These are phyloP conservation scores for Metschnikowia kofuensis DNA, from an alignment of 805 yeast species.

Conservation along the genomic window DNA sequence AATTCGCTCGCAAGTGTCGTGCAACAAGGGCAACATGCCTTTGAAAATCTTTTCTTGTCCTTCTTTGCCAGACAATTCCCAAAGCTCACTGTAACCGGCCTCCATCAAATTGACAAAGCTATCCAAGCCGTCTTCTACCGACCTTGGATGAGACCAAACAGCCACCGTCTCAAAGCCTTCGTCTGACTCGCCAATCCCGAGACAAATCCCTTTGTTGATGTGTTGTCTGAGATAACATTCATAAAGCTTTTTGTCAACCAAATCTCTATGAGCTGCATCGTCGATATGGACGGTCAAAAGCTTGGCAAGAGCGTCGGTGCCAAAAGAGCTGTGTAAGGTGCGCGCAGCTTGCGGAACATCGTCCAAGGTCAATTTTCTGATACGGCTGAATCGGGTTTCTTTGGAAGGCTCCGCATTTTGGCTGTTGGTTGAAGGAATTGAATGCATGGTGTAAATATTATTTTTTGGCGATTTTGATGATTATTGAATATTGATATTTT, in stretches of 20 bases:
- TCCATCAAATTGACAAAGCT: slow-evolving; percentile 46
- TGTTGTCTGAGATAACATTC: slow-evolving; percentile 52
- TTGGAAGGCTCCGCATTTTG: neutral
- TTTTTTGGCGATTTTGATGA: neutral
- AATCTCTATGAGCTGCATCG: slow-evolving; percentile 5
- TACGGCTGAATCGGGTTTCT: slow-evolving; percentile 1
- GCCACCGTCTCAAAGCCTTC: slow-evolving; percentile 51
- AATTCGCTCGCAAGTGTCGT: slow-evolving; percentile 45
- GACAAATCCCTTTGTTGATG: slow-evolving; percentile 46
- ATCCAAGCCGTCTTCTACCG: slow-evolving; percentile 40
- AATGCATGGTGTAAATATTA: neutral
- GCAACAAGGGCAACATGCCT: slow-evolving; percentile 50
- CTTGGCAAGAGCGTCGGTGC: slow-evolving; percentile 33
- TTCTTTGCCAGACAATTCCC: slow-evolving; percentile 46
- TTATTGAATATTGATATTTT: neutral
- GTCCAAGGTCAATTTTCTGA: slow-evolving; percentile 13
- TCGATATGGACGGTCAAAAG: slow-evolving; percentile 16
- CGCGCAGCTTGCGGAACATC: slow-evolving; percentile 35
- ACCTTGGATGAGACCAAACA: slow-evolving; percentile 50
- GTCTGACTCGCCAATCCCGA: slow-evolving; percentile 47
- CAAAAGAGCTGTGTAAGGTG: slow-evolving; percentile 36
- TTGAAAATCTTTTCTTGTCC: slow-evolving; percentile 50
- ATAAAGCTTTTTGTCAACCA: slow-evolving; percentile 30
- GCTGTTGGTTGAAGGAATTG: neutral
- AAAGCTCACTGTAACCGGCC: slow-evolving; percentile 51